Evolutionary conservation across 2,329 filamentous ascomycete genomes (phyloP), one percentile per base, ranked within the genome.

Genomic region (Hymenoscyphus fraxineus): DNA sequence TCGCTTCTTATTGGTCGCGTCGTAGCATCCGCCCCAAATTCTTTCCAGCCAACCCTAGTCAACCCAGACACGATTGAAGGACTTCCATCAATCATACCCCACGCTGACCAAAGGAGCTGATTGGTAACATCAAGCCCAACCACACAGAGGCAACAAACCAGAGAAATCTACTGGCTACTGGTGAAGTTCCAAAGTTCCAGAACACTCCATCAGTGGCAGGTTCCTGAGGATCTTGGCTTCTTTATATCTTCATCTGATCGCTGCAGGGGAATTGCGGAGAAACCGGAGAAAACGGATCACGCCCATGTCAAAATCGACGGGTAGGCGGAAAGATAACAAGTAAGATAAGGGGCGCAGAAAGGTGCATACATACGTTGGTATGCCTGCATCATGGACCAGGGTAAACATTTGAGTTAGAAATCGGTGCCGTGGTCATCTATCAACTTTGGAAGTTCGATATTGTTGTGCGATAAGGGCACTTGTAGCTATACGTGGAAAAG

Each of bases 201-300:
- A 54, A 54, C 47, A 22, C 47, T 54, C 22, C 19, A 54, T 54
- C 19, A 13, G 41, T 39, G 16, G 15, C 44, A 13, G 27, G 19
- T 54, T 13, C 22, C 15, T 22, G 40, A n/a, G 59, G 59, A 39
- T 31, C 59, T 60, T 60, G 59, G 59, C 59, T 60, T 47, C 51
- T 27, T 60, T 60, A 54, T 60, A 60, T 51, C 27, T 38, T 31
- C 59, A 47, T 41, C 22, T 38, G n/a, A 41, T 27, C 40, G 16
- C 31, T 10, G 22, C 22, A 9, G 31, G 16, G 19, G 16, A 41
- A 19, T 41, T 54, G 59, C 59, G 59, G 59, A 60, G 59, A 60
- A 60, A n/a, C 44, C 59, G 59, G 59, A 60, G 59, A 60, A 41
- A 47, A n/a, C 16, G n/a, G 6, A 35, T 60, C 13, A n/a, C 27